These are phyloP conservation scores for Epichloe sibirici DNA, from an alignment of 2,329 filamentous ascomycete species.

Conservation along the genomic window DNA sequence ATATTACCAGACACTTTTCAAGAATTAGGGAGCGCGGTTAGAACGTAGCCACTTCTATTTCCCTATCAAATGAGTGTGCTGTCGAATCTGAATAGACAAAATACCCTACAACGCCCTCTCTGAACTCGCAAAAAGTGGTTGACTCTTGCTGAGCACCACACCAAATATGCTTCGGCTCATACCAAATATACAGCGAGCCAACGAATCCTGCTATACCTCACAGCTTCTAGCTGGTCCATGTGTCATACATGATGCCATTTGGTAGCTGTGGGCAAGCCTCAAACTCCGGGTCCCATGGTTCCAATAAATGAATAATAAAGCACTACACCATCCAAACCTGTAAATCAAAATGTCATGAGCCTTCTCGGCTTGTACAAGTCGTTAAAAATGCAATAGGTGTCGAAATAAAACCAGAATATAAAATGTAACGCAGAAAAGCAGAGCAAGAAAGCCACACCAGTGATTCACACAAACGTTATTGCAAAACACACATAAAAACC, in stretches of 20 bases:
- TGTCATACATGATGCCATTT: background rate
- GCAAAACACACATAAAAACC: background rate
- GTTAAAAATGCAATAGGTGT: conserved; percentile 1
- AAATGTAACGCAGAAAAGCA: background rate
- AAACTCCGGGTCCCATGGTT: conserved; percentile 3
- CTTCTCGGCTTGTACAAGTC: background rate
- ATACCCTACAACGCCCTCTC: background rate
- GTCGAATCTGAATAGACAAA: background rate
- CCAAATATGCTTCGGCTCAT: background rate
- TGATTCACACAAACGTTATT: background rate
- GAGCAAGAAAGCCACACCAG: background rate
- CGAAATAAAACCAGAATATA: background rate
- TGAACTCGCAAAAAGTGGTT: background rate
- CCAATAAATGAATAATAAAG: background rate
- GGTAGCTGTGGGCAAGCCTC: background rate
- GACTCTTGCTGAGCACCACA: background rate
- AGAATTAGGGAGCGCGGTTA: background rate
- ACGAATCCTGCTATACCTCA: background rate
- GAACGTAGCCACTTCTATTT: conserved; percentile 2
- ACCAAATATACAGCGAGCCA: background rate
- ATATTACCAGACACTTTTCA: too few species aligned
- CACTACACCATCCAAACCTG: background rate
- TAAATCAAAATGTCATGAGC: background rate
- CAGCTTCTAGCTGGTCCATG: background rate
- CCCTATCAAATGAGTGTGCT: conserved; percentile 7